A percentile compares a stretch with the other conserved stretches of the same genome.
Conservation (phyloP, 139 green algal genomes). For the Haematococcus sp. region DNA sequence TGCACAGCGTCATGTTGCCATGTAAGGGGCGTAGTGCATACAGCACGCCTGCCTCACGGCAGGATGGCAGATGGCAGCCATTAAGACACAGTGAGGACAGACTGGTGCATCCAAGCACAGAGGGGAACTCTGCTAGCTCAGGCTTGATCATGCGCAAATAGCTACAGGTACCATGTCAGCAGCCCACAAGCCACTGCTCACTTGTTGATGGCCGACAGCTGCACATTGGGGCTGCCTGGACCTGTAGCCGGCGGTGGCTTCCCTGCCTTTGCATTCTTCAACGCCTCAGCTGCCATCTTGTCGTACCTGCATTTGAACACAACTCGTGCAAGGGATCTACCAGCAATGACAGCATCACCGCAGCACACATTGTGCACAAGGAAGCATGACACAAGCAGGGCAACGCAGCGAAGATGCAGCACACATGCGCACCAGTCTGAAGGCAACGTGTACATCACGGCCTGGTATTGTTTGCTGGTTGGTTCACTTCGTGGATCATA, state of each 20-base stretch:
- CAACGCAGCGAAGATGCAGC: not conserved
- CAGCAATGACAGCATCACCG: too few species aligned
- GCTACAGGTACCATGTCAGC: too few species aligned
- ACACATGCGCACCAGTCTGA: slow-evolving; percentile 19
- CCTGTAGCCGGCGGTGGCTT: not conserved
- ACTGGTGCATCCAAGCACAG: too few species aligned
- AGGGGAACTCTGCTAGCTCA: too few species aligned
- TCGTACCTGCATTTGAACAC: not conserved
- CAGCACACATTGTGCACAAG: too few species aligned
- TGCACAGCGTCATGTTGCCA: not conserved
- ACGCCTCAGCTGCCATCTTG: not conserved
- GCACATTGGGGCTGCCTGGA: not conserved
- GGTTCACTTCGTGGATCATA: slow-evolving; percentile 15
- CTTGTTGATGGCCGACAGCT: not conserved
- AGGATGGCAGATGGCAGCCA: too few species aligned
- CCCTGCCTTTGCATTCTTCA: not conserved
- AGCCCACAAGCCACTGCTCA: too few species aligned
- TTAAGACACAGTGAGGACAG: too few species aligned
- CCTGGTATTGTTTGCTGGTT: slow-evolving; percentile 18
- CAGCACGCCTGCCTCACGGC: too few species aligned
- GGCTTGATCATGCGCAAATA: too few species aligned
- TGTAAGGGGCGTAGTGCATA: too few species aligned
- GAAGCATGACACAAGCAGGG: not conserved
- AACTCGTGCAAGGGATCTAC: too few species aligned
- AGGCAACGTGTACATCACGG: slow-evolving; percentile 20